A percentile compares a stretch with the other conserved stretches of the same genome.
phyloP scores from a whole-genome alignment of 176 grass and related monocot species.

The Oryza meridionalis region DNA sequence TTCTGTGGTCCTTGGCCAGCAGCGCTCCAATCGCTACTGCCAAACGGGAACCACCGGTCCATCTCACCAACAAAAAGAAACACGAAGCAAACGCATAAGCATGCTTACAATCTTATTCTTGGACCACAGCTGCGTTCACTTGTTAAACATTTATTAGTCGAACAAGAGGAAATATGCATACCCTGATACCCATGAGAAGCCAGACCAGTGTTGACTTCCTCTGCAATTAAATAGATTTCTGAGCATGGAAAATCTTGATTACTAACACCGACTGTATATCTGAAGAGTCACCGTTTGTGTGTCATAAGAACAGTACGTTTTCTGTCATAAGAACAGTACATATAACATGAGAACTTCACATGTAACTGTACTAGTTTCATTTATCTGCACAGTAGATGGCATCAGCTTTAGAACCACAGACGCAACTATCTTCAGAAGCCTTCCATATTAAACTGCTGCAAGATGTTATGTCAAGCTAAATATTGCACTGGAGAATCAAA shows the following conservation, averaged over 20 bases:
- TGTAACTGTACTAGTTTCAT: neutral
- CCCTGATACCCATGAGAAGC: neutral
- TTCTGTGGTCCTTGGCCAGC: constrained; percentile 10
- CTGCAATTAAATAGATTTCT: neutral
- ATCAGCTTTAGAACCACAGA: constrained; percentile 2
- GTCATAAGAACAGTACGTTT: neutral
- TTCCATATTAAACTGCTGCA: neutral
- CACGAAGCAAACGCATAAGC: neutral
- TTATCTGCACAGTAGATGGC: constrained; percentile 7
- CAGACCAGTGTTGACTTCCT: neutral
- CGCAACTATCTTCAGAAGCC: constrained; percentile 25
- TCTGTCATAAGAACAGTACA: neutral
- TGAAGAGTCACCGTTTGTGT: neutral
- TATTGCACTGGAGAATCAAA: constrained; percentile 17
- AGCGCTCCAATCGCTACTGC: neutral
- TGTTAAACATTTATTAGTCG: neutral
- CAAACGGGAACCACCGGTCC: neutral
- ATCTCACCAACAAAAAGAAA: neutral
- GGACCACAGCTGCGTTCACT: constrained; percentile 20
- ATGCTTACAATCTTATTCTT: neutral
- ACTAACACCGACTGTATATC: neutral
- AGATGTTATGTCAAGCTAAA: constrained; percentile 31
- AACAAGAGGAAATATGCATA: neutral
- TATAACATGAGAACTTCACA: neutral
- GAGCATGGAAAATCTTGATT: neutral